phyloP scores from a whole-genome alignment of 2,329 filamentous ascomycete genomes.

The Talaromyces sp. region DNA sequence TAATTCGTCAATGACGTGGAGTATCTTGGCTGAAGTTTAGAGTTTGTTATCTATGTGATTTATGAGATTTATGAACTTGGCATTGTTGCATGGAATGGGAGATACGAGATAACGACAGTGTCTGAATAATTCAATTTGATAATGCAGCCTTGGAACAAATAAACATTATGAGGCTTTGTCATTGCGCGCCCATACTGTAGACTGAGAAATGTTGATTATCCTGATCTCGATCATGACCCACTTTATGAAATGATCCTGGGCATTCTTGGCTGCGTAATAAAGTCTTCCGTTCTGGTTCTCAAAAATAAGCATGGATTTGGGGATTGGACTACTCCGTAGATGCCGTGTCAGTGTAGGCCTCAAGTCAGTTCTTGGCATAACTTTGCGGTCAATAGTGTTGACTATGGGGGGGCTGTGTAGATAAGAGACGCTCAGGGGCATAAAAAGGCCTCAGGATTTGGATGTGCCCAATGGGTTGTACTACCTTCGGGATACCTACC shows the following conservation, averaged over 20 bases:
- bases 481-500: too few relatives aligned
- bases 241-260: constrained; percentile 7
- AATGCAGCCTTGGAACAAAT: too few relatives aligned
- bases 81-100: too few relatives aligned
- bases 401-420: constrained; percentile 20
- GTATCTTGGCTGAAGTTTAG: too few relatives aligned
- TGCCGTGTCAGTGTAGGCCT: constrained; percentile 5
- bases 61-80: too few relatives aligned
- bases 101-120: too few relatives aligned
- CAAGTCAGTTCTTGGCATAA: constrained; percentile 14
- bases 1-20: too few relatives aligned
- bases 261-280: constrained; percentile 13
- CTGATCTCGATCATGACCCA: neutral
- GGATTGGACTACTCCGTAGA: constrained; percentile 1
- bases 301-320: constrained; percentile 14
- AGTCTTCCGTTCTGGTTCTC: constrained; percentile 1
- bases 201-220: neutral
- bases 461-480: neutral
- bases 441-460: neutral
- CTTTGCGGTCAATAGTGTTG: constrained; percentile 17
- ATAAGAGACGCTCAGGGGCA: constrained; percentile 17
- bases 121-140: too few relatives aligned
- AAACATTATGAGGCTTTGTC: too few relatives aligned
- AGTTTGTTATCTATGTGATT: too few relatives aligned
- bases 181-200: neutral